Conservation (phyloP, 2,329 filamentous ascomycete genomes). For the Trichophyton simii region DNA sequence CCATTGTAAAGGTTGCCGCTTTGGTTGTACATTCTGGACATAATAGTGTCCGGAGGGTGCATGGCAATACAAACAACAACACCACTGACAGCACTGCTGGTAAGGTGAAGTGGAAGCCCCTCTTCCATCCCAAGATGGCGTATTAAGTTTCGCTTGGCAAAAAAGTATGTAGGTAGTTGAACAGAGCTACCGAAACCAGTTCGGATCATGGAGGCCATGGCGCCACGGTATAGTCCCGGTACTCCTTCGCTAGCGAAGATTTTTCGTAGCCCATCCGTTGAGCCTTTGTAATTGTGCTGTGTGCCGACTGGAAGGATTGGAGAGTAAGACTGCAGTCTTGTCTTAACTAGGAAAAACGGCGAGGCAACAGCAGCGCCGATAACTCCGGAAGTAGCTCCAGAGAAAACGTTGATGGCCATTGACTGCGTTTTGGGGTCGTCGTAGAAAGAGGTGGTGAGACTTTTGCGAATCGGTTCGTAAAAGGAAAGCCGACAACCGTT, state of each 20-base stretch:
- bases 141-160: constrained; percentile 76
- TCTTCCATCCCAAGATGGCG: constrained; percentile 81
- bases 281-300: constrained; percentile 86
- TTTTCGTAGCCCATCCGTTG: constrained; percentile 65
- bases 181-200: constrained; percentile 94
- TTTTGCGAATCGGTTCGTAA: constrained; percentile 83
- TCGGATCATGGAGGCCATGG: constrained; percentile 85
- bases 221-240: constrained; percentile 73
- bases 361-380: constrained; percentile 86
- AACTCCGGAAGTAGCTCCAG: constrained; percentile 77
- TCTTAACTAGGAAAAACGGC: constrained; percentile 97
- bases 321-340: constrained; percentile 83
- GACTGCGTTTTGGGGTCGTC: constrained; percentile 64
- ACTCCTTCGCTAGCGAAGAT: constrained; percentile 71
- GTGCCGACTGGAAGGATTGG: constrained; percentile 88
- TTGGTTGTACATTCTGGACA: constrained; percentile 98
- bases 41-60: constrained; percentile 97
- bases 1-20: constrained; percentile 93
- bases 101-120: constrained; percentile 74
- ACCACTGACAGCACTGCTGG: constrained; percentile 77
- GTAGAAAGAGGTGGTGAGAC: constrained; percentile 57
- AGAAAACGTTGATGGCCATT: constrained; percentile 83
- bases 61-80: constrained; percentile 97
- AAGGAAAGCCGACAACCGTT: constrained; percentile 95
- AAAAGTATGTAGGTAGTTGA: constrained; percentile 95